Base-by-base conservation (phyloP, 83 land plant species). In the Diphasiastrum complanatum region DNA sequence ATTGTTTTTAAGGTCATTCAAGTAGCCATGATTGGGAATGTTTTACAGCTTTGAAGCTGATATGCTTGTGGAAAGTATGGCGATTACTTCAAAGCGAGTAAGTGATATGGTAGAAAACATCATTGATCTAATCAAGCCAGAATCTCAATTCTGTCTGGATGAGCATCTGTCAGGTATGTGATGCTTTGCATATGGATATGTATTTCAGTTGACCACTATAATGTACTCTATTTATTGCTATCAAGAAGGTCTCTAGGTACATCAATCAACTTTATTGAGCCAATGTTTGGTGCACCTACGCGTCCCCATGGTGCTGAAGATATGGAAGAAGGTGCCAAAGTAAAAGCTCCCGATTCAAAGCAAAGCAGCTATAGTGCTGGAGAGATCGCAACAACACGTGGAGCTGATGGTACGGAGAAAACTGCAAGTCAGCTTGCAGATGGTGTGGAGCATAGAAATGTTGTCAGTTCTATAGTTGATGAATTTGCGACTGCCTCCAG, bases 91-190 rank as follows among this genome's bases (percentile, higher is more conserved):
- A 41, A 38, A 14, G 43, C 8, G 45, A 41, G n/a, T 41, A 14
- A 41, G 45, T 41, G 1, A 14, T 41, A 41, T 14, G 0, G 45
- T 41, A n/a, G n/a, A n/a, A n/a, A n/a, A n/a, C n/a, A n/a, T n/a
- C n/a, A n/a, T n/a, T n/a, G n/a, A n/a, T n/a, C n/a, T n/a, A n/a
- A n/a, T n/a, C n/a, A n/a, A n/a, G n/a, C n/a, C n/a, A n/a, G n/a
- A n/a, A n/a, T n/a, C 18, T 27, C 59, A 55, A 55, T 11, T 30
- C 1, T 35, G 59, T 35, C 26, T 55, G 11, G 59, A 55, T 55
- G 59, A 55, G 14, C 59, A 55, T 30, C 35, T 55, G 35, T 55
- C 59, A 27, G 59, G 59, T 55, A n/a, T n/a, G n/a, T n/a, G n/a
- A n/a, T n/a, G n/a, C n/a, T n/a, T n/a, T n/a, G n/a, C n/a, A n/a